phyloP scores from a whole-genome alignment of 1,284 basidiomycete species.

The Austroboletus niveus region DNA sequence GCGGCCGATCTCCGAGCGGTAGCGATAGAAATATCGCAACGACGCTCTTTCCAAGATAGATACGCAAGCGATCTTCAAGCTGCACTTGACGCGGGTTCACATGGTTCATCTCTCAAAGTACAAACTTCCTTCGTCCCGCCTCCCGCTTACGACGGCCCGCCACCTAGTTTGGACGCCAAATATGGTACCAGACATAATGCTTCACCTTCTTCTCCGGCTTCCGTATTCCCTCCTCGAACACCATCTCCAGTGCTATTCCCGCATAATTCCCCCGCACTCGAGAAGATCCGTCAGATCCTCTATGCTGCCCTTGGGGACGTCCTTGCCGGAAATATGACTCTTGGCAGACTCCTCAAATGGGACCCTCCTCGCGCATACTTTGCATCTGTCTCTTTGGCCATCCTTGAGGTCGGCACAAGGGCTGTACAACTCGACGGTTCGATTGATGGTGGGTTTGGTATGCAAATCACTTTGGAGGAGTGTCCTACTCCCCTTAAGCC shows the following conservation, averaged over 20 bases:
- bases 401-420: constrained; percentile 60
- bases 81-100: constrained; percentile 61
- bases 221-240: constrained; percentile 30
- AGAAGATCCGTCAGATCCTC: constrained; percentile 77
- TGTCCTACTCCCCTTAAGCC: constrained; percentile 61
- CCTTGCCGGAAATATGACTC: constrained; percentile 50
- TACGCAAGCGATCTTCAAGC: constrained; percentile 73
- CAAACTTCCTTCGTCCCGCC: constrained; percentile 72
- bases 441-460: constrained; percentile 57
- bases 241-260: constrained; percentile 52
- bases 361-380: constrained; percentile 77
- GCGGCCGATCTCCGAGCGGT: constrained; percentile 74
- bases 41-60: constrained; percentile 77
- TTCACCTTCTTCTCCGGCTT: constrained; percentile 30
- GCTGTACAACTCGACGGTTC: constrained; percentile 47
- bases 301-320: constrained; percentile 75
- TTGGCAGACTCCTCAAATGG: constrained; percentile 51
- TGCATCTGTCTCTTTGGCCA: constrained; percentile 67
- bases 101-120: constrained; percentile 34
- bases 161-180: constrained; percentile 24
- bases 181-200: constrained; percentile 20
- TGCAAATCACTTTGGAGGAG: constrained; percentile 43
- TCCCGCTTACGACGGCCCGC: constrained; percentile 55
- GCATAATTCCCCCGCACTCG: constrained; percentile 58
- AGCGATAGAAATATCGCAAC: constrained; percentile 76